These are phyloP conservation scores for Phlebiopsis flavidoalba DNA, from an alignment of 768 basidiomycete genomes.

Conservation along the genomic window DNA sequence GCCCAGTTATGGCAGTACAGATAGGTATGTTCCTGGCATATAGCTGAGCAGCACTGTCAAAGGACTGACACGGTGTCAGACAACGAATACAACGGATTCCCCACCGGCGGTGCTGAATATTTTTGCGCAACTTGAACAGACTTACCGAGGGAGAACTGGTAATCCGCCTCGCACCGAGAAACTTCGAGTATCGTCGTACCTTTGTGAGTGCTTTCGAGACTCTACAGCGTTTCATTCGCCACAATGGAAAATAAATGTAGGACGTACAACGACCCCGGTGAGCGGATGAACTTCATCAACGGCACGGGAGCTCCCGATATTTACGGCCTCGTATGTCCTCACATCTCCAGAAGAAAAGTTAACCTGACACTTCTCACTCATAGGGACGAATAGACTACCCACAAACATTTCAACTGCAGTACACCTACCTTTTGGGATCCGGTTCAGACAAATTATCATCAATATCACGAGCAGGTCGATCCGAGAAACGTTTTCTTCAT, in stretches of 20 bases:
- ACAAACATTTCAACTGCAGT: conserved; percentile 74
- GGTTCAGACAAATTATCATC: conserved; percentile 36
- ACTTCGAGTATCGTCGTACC: conserved; percentile 52
- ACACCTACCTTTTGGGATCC: conserved; percentile 61
- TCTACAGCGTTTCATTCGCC: neutral
- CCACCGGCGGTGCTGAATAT: too few species aligned
- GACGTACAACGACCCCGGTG: conserved; percentile 24
- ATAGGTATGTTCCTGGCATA: too few species aligned
- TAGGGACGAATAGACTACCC: conserved; percentile 62
- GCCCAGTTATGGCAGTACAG: too few species aligned
- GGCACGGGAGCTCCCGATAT: conserved; percentile 25
- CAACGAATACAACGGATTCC: too few species aligned
- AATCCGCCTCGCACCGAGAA: conserved; percentile 45
- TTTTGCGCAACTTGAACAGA: too few species aligned
- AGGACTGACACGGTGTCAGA: too few species aligned
- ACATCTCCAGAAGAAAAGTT: neutral
- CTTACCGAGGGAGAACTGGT: neutral
- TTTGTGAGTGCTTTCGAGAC: conserved; percentile 23
- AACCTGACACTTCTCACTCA: conserved; percentile 20
- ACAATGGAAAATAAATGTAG: neutral
- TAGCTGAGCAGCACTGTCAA: too few species aligned
- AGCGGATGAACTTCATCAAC: conserved; percentile 21
- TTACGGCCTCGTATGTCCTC: conserved; percentile 19
- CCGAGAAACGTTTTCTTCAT: too few species aligned
- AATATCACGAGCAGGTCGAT: too few species aligned